A percentile compares a stretch with the other conserved stretches of the same genome.
These are phyloP conservation scores for Mucor irregularis DNA, from an alignment of 371 early-diverging fungal genomes.

Conservation along the genomic window DNA sequence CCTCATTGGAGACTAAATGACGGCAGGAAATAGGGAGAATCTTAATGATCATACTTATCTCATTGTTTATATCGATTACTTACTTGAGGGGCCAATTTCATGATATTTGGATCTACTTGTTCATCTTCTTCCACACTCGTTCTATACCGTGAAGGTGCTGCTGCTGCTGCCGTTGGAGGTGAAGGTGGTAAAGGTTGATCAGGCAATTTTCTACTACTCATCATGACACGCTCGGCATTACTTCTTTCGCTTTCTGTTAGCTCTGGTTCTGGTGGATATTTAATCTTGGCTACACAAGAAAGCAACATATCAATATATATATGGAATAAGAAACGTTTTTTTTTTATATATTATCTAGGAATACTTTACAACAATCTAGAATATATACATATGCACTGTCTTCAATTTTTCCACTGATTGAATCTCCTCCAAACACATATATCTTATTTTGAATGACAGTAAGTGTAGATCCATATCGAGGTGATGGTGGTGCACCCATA, in stretches of 20 bases:
- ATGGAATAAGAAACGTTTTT: not conserved
- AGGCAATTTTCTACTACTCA: no score
- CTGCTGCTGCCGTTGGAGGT: no score
- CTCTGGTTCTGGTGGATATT: slow-evolving; percentile 24
- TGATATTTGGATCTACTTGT: no score
- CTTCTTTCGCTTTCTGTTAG: not conserved
- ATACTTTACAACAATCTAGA: slow-evolving; percentile 59
- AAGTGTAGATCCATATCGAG: slow-evolving; percentile 57
- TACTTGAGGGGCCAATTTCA: no score
- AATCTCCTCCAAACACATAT: slow-evolving; percentile 62
- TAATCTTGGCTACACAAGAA: slow-evolving; percentile 52
- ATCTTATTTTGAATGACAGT: slow-evolving; percentile 57
- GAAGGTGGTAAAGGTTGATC: no score
- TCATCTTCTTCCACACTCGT: no score
- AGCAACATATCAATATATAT: not conserved
- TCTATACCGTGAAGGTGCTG: no score
- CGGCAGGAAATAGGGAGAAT: not conserved
- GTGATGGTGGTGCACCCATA: slow-evolving; percentile 60
- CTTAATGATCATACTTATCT: not conserved
- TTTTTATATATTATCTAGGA: not conserved
- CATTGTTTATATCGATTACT: not conserved
- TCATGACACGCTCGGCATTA: not conserved
- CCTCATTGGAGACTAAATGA: not conserved
- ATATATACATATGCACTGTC: slow-evolving; percentile 50
- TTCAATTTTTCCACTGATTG: slow-evolving; percentile 26